Evolutionary conservation across 1,284 basidiomycete species (phyloP).

Genomic region (Moesziomyces sp.): DNA sequence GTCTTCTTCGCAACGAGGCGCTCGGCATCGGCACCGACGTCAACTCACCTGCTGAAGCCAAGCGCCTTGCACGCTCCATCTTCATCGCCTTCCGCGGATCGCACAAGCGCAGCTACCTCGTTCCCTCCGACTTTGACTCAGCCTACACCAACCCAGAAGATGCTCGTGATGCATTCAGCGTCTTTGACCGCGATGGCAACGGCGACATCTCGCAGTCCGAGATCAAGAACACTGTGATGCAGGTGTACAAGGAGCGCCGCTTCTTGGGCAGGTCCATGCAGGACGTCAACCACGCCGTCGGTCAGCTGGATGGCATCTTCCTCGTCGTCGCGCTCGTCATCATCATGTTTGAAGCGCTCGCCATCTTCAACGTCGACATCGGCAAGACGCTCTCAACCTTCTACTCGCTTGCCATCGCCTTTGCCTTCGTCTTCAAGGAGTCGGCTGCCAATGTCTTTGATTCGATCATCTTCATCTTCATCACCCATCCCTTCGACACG

Average conservation of each 20-base stretch:
- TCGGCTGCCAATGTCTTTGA: conserved; percentile 64
- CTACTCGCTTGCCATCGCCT: conserved; percentile 64
- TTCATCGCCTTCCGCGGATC: conserved; percentile 74
- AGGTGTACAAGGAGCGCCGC: conserved; percentile 64
- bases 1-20: conserved; percentile 45
- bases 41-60: conserved; percentile 63
- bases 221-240: conserved; percentile 77
- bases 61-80: conserved; percentile 77
- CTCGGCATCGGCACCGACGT: conserved; percentile 61
- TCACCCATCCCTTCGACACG: conserved; percentile 65
- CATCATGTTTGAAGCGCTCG: conserved; percentile 62
- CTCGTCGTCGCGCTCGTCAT: conserved; percentile 50
- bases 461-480: conserved; percentile 65
- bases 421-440: conserved; percentile 66
- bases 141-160: conserved; percentile 75
- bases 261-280: conserved; percentile 61
- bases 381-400: conserved; percentile 61
- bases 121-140: conserved; percentile 77
- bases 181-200: conserved; percentile 78
- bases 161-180: conserved; percentile 77
- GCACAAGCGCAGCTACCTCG: conserved; percentile 73
- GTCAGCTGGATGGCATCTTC: conserved; percentile 59
- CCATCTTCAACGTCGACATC: conserved; percentile 65
- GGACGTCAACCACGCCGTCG: conserved; percentile 64
- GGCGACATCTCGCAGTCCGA: conserved; percentile 81